Base-by-base conservation (phyloP, 805 yeast species). In the Metschnikowia drakensbergensis region DNA sequence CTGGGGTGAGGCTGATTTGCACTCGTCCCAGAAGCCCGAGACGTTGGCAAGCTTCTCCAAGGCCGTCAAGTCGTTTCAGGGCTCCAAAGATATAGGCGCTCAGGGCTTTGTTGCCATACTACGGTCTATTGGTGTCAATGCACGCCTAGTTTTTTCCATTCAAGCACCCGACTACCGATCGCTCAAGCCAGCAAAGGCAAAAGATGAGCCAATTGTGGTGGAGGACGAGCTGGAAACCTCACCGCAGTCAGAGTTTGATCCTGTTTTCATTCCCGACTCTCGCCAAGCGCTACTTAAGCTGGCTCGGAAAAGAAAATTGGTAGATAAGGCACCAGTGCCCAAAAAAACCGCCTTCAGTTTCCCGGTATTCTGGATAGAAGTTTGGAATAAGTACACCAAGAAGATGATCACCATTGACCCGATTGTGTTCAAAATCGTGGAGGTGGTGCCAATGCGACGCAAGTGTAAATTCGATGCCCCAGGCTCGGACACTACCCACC, bases 351-450 rank as follows among this genome's bases (percentile, higher is more conserved):
- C 43, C 17, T 64, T 72, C 2, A 51, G 48, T 6, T 84, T 72
- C 58, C 97, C 97, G 0, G 75, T 90, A 0, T 90, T 84, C 60
- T 94, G 99, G 99, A 83, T 83, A 23, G 99, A 94, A 63, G 96
- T 87, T 0, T 92, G 96, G 96, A 91, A 92, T 62, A 77, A 77
- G 44, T 80, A 76, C 49, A 67, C 81, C 4, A 76, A 81, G 50
- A 79, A 75, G 43, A 92, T 97, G 95, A 76, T 90, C n/a, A 80
- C 95, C 2, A 74, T 90, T 1, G 99, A 94, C 59, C 94, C 97
- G 0, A 69, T 84, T 0, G 83, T 84, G 28, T 76, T 83, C 48
- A 66, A 79, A 48, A 65, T 76, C 6, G 79, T 88, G 35, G 96
- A 88, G 63, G 71, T 79, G 31, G 77, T 84, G 6, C 78, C 80